Base-by-base conservation (phyloP, 2,329 filamentous ascomycete genomes). In the Xylaria sp. region DNA sequence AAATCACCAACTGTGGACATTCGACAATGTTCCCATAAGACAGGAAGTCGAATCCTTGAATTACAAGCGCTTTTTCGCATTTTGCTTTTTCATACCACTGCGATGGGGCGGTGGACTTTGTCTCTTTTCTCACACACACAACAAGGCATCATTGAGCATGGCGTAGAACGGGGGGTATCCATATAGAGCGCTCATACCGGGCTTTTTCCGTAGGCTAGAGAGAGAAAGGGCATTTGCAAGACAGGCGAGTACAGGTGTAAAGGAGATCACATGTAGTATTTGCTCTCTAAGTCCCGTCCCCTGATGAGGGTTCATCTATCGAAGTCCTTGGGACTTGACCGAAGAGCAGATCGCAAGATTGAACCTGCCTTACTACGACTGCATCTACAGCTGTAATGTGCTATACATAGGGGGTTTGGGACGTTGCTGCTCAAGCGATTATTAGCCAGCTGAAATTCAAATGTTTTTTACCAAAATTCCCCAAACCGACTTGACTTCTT, bases 321-420 rank as follows among this genome's bases (percentile, higher is more conserved):
- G 16, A 56, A 34, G 37, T 47, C 52, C 39, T 47, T 9, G 48
- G 51, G 23, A 30, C 39, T 42, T 42, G 37, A 49, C 10, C 10
- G 52, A 19, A 13, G 35, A 37, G 7, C 8, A 30, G 34, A 16
- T 35, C 30, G 13, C 34, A 47, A 34, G 37, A 58, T 56, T 47
- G 48, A 46, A 19, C 49, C 23, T 59, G 49, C 56, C 53, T 55
- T 18, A 34, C 34, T 47, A 42, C 37, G 49, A 46, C 54, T 48
- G 18, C 50, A 46, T 61, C 52, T 57, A 62, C 56, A 57, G 52
- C 55, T 66, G 61, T 66, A 63, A 55, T 64, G 65, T 67, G 64
- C 51, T 63, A 63, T 60, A 60, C 54, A 42, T 44, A 60, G 39
- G 63, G 52, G 48, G 51, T 42, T 30, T 30, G 23, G 23, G 23